Evolutionary conservation across 2,329 filamentous ascomycete genomes (phyloP).

Genomic region (Ophiobolus disseminans): DNA sequence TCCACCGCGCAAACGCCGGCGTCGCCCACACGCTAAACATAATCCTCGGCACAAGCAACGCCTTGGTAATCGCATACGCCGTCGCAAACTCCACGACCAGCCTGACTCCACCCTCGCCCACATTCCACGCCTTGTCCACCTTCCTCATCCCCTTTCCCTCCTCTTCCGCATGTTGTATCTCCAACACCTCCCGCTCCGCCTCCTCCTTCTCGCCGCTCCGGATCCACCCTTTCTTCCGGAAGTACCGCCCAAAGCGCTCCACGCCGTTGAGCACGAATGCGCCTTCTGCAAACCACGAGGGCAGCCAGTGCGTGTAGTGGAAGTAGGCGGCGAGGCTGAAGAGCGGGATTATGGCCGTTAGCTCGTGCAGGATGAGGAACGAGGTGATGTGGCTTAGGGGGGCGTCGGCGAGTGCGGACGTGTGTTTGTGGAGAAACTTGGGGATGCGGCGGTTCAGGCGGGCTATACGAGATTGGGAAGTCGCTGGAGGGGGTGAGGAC

Average conservation of each 20-base stretch:
- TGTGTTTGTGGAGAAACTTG: conserved; percentile 71
- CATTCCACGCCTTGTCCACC: conserved; percentile 48
- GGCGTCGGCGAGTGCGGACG: conserved; percentile 72
- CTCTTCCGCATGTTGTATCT: conserved; percentile 37
- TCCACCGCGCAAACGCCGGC: conserved; percentile 78
- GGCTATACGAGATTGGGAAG: conserved; percentile 40
- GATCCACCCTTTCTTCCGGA: conserved; percentile 83
- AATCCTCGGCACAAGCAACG: conserved; percentile 78
- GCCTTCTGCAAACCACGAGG: conserved; percentile 62
- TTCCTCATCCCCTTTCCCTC: conserved; percentile 51
- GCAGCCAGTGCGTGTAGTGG: conserved; percentile 77
- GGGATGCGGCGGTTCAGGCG: conserved; percentile 59
- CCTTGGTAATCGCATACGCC: conserved; percentile 90
- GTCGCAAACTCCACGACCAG: conserved; percentile 76
- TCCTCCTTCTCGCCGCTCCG: conserved; percentile 59
- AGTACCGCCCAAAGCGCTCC: conserved; percentile 78
- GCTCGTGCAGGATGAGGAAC: conserved; percentile 89
- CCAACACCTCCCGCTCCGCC: conserved; percentile 38
- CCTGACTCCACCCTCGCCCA: conserved; percentile 57
- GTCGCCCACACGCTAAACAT: conserved; percentile 84
- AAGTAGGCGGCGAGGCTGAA: conserved; percentile 46
- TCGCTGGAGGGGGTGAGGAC: conserved; percentile 21
- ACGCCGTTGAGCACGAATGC: conserved; percentile 67
- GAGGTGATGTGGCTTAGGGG: conserved; percentile 83
- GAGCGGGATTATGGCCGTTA: conserved; percentile 78